Evolutionary conservation across 768 basidiomycete genomes (phyloP).

Genomic region (Rhizopogon sp.): DNA sequence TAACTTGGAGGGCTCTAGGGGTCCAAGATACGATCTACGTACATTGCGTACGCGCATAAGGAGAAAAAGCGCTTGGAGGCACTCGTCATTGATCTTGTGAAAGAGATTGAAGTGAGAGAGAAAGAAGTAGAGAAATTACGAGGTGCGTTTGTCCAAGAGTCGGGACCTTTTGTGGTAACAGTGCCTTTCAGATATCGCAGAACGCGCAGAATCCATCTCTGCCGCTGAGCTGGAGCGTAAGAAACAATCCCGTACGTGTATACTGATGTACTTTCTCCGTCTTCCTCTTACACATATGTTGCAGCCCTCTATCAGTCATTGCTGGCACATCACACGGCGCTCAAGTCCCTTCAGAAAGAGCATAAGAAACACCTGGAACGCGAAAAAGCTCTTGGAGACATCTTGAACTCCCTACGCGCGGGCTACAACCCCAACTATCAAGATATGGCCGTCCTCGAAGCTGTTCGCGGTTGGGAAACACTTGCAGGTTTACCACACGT

Average conservation of each 20-base stretch:
- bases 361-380: constrained; percentile 69
- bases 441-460: constrained; percentile 98
- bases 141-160: constrained; percentile 38
- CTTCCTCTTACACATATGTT: not conserved
- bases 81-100: constrained; percentile 44
- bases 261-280: not conserved
- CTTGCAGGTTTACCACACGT: constrained; percentile 67
- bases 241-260: constrained; percentile 74
- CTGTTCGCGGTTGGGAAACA: constrained; percentile 90
- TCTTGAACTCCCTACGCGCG: constrained; percentile 73
- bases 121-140: constrained; percentile 68
- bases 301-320: constrained; percentile 78
- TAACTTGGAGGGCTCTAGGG: constrained; percentile 45
- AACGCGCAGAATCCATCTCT: constrained; percentile 72
- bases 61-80: constrained; percentile 83
- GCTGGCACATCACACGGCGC: constrained; percentile 63
- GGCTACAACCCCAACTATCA: constrained; percentile 99
- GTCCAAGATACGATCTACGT: constrained; percentile 84
- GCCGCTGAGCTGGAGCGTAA: constrained; percentile 79
- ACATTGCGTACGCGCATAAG: constrained; percentile 82
- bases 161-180: not conserved
- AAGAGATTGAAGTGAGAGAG: constrained; percentile 59
- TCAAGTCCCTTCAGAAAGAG: constrained; percentile 72
- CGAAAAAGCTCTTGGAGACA: constrained; percentile 74
- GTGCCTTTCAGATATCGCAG: constrained; percentile 57